These are phyloP conservation scores for Pisolithus microcarpus DNA, from an alignment of 768 basidiomycete genomes.

Conservation along the genomic window DNA sequence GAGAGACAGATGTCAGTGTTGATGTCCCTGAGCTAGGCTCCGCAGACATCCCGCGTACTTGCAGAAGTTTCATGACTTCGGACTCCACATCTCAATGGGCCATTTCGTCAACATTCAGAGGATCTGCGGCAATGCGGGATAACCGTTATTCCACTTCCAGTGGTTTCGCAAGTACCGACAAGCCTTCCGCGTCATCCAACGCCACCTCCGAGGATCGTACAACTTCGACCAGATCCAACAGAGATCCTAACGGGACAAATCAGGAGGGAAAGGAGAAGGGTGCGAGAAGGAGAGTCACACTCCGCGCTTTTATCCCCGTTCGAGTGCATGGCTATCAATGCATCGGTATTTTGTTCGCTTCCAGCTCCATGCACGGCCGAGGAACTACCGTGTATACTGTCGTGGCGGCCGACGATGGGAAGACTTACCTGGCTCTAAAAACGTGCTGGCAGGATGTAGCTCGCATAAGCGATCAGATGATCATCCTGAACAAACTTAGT, in stretches of 20 bases:
- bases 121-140: too few species aligned
- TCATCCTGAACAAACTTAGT: background rate
- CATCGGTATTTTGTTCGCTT: constrained; percentile 4
- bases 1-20: too few species aligned
- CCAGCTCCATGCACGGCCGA: background rate
- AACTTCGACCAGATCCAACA: background rate
- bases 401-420: background rate
- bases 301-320: background rate
- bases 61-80: too few species aligned
- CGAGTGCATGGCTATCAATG: constrained; percentile 1
- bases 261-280: background rate
- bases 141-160: too few species aligned
- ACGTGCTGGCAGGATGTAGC: constrained; percentile 8
- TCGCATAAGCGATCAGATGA: background rate
- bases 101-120: too few species aligned
- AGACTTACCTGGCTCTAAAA: constrained; percentile 1
- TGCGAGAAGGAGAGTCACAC: too few species aligned
- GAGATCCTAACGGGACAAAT: background rate
- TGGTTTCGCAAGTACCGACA: too few species aligned
- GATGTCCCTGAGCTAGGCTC: too few species aligned
- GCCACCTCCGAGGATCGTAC: background rate
- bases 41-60: too few species aligned
- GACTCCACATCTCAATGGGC: too few species aligned
- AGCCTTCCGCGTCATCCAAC: too few species aligned
- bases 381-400: constrained; percentile 5